Conservation (phyloP, 176 grass and related monocot species). For the Elaeis guineensis region DNA sequence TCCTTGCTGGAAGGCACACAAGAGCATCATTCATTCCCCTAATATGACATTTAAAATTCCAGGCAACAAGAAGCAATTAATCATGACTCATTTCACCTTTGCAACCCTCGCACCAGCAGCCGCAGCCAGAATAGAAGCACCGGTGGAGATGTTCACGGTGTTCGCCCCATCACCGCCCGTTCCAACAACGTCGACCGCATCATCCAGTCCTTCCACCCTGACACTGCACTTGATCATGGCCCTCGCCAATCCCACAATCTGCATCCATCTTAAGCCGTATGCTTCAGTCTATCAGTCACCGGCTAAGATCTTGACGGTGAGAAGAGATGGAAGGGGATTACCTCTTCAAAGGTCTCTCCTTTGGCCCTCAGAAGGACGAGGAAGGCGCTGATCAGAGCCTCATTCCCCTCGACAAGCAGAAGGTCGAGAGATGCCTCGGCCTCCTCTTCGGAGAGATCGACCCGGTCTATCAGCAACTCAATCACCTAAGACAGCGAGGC, state of each 20-base stretch:
- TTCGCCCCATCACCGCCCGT: slow-evolving; percentile 81
- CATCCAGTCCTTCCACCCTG: slow-evolving; percentile 50
- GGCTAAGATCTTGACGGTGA: not conserved
- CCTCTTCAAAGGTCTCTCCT: slow-evolving; percentile 95
- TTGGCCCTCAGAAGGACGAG: slow-evolving; percentile 89
- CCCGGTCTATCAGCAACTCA: slow-evolving; percentile 37
- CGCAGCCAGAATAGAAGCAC: slow-evolving; percentile 72
- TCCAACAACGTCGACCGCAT: slow-evolving; percentile 82
- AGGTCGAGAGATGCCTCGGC: slow-evolving; percentile 64
- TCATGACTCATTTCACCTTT: slow-evolving; percentile 32
- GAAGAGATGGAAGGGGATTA: not conserved
- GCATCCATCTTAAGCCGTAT: not conserved
- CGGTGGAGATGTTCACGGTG: slow-evolving; percentile 99
- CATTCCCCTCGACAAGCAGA: slow-evolving; percentile 49
- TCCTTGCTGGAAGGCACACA: slow-evolving; percentile 59
- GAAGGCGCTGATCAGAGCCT: slow-evolving; percentile 81
- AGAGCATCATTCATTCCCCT: slow-evolving; percentile 7
- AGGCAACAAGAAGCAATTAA: no score
- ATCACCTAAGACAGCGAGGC: no score
- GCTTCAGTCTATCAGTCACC: not conserved
- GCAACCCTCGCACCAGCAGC: slow-evolving; percentile 79
- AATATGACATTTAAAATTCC: no score
- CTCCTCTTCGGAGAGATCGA: slow-evolving; percentile 73
- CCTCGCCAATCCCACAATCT: slow-evolving; percentile 89
- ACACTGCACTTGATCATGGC: slow-evolving; percentile 65